These are phyloP conservation scores for Euphorbia celastroides DNA, from an alignment of 441 rosid genomes.

Conservation along the genomic window DNA sequence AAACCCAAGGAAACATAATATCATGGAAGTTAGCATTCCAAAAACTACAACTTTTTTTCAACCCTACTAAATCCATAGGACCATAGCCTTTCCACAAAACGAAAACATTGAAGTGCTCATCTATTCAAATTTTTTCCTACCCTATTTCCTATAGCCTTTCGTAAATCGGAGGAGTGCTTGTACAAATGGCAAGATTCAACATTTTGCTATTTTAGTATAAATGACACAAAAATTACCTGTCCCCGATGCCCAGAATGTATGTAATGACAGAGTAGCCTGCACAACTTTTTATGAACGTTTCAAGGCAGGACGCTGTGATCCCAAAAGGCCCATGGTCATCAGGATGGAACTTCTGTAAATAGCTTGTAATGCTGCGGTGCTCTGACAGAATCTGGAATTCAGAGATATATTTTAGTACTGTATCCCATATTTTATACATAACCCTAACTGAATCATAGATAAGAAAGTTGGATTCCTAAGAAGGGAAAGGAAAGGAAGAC, in stretches of 20 bases:
- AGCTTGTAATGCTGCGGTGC: slow-evolving; percentile 88
- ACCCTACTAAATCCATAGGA: too few species aligned
- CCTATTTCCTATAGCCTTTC: neutral
- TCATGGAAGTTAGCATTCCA: neutral
- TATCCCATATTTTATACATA: neutral
- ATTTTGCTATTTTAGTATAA: neutral
- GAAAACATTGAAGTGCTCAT: too few species aligned
- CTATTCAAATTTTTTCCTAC: too few species aligned
- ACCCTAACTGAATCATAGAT: neutral
- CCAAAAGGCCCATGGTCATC: slow-evolving; percentile 97
- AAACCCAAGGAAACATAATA: neutral
- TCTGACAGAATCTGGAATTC: slow-evolving; percentile 78
- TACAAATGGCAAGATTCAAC: neutral
- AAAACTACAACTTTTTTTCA: too few species aligned
- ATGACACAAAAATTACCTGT: slow-evolving; percentile 47
- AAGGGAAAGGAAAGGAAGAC: neutral
- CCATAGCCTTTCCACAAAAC: too few species aligned
- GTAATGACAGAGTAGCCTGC: slow-evolving; percentile 99
- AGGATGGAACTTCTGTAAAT: slow-evolving; percentile 92
- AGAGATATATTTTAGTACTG: slow-evolving; percentile 15
- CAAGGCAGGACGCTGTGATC: slow-evolving; percentile 92
- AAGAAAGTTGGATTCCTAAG: neutral
- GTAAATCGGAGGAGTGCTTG: neutral
- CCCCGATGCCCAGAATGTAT: slow-evolving; percentile 93
- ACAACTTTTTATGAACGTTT: slow-evolving; percentile 96